phyloP scores from a whole-genome alignment of 768 basidiomycete genomes.

The Boletales sp. region DNA sequence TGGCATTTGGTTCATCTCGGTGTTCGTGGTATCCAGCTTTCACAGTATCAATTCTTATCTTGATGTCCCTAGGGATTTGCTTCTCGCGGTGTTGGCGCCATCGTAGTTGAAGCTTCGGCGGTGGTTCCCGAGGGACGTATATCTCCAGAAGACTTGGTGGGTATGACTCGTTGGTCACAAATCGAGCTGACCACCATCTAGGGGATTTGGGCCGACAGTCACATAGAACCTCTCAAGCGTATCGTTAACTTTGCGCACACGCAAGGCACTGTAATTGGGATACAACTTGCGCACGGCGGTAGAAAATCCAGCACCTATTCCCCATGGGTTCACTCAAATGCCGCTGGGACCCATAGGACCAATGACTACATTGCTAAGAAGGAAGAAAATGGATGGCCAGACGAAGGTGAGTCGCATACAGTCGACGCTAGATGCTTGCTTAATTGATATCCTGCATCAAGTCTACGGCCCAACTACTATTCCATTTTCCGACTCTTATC shows the following conservation, averaged over 20 bases:
- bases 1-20: slow-evolving; percentile 84
- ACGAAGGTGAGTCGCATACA: slow-evolving; percentile 41
- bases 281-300: slow-evolving; percentile 77
- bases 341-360: slow-evolving; percentile 29
- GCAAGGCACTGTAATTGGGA: slow-evolving; percentile 66
- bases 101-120: slow-evolving; percentile 72
- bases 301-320: slow-evolving; percentile 68
- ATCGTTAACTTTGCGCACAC: slow-evolving; percentile 73
- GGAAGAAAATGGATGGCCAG: slow-evolving; percentile 69
- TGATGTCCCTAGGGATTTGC: slow-evolving; percentile 49
- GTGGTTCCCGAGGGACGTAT: slow-evolving; percentile 75
- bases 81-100: slow-evolving; percentile 64
- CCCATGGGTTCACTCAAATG: slow-evolving; percentile 56
- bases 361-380: slow-evolving; percentile 36
- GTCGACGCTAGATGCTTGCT: neutral
- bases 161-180: slow-evolving; percentile 6
- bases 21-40: slow-evolving; percentile 27
- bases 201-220: slow-evolving; percentile 75
- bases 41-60: neutral
- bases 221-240: slow-evolving; percentile 64
- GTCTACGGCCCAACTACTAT: slow-evolving; percentile 62
- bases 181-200: slow-evolving; percentile 15
- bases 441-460: slow-evolving; percentile 20
- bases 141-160: slow-evolving; percentile 70
- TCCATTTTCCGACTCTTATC: slow-evolving; percentile 49